Evolutionary conservation across 257 asterid species (phyloP), one percentile per base, ranked within the genome.

Genomic region (Schizonepeta tenuifolia): DNA sequence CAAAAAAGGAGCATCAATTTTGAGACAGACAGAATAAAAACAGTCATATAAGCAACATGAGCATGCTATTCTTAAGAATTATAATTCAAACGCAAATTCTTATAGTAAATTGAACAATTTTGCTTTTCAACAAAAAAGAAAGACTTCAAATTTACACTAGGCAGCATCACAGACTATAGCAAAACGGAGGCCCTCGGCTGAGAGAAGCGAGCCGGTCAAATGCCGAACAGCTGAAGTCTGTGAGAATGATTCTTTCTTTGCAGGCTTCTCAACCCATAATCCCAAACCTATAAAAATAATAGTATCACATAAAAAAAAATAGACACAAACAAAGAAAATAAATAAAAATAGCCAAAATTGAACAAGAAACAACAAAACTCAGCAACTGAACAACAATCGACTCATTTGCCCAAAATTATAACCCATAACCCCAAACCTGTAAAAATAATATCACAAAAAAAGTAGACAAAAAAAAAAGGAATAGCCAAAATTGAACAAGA

Each of bases 161-260:
- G 75, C 69, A 78, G 62, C 63, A 72, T 65, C 43, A 87, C 95
- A 76, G 18, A 91, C 97, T 73, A 92, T 83, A 26, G 90, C 96
- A 78, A 92, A 92, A 12, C 90, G 89, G 69, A 81, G 91, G 61
- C 92, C 96, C 83, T 83, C 83, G 5, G 88, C 87, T 6, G 87
- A 80, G 36, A 78, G 80, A 15, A 91, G 82, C 40, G 93, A 91
- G 33, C 97, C 96, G 9, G 87, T 78, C 70, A 89, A 75, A n/a
- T 88, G 90, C 14, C 92, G 85, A 79, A 88, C 96, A 41, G 90
- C 96, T 7, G 75, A 80, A 65, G 85, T 69, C 72, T 66, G 84
- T n/a, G 77, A 73, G 51, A 65, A 47, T 9, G 67, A 69, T 36
- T 85, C 88, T 31, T 76, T 76, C 44, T 66, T 80, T 59, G 61